phyloP scores from a whole-genome alignment of 2,329 filamentous ascomycete species.

The Blastomyces silverae region DNA sequence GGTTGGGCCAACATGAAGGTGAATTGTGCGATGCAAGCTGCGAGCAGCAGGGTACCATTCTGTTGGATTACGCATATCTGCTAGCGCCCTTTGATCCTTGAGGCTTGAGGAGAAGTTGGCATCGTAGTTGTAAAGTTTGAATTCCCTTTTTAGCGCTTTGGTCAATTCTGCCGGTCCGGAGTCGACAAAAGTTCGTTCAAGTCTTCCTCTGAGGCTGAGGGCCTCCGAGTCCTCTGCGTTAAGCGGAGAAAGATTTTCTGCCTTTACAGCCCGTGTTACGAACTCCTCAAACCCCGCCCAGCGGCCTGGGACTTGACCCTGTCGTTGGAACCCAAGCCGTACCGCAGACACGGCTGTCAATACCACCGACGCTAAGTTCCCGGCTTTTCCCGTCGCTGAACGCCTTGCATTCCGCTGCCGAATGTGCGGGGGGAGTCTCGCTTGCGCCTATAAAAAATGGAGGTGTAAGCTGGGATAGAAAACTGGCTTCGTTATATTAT shows the following conservation, averaged over 20 bases:
- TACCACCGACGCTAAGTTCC: conserved; percentile 7
- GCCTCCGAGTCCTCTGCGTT: conserved; percentile 6
- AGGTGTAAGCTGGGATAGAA: not conserved
- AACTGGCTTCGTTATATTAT: not conserved
- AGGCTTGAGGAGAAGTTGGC: conserved; percentile 52
- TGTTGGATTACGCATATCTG: conserved; percentile 79
- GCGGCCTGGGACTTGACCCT: not conserved
- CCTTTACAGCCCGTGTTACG: conserved; percentile 6
- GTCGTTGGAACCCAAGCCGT: conserved; percentile 4
- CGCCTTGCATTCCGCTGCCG: conserved; percentile 4
- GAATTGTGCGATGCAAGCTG: conserved; percentile 69
- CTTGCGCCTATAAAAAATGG: not conserved
- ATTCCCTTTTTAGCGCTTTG: conserved; percentile 59
- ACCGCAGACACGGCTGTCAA: conserved; percentile 7
- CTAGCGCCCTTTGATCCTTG: conserved; percentile 56
- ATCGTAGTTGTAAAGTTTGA: conserved; percentile 59
- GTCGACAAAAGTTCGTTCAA: conserved; percentile 16
- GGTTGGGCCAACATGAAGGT: conserved; percentile 91
- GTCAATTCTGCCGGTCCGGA: conserved; percentile 47
- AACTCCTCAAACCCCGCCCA: conserved; percentile 5
- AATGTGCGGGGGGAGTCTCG: not conserved
- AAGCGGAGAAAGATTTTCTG: conserved; percentile 11
- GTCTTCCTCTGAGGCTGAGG: conserved; percentile 9
- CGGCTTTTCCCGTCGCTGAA: not conserved
- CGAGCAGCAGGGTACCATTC: conserved; percentile 91